Base-by-base conservation (phyloP, 2,329 filamentous ascomycete species). In the Colletotrichum orchidophilum region DNA sequence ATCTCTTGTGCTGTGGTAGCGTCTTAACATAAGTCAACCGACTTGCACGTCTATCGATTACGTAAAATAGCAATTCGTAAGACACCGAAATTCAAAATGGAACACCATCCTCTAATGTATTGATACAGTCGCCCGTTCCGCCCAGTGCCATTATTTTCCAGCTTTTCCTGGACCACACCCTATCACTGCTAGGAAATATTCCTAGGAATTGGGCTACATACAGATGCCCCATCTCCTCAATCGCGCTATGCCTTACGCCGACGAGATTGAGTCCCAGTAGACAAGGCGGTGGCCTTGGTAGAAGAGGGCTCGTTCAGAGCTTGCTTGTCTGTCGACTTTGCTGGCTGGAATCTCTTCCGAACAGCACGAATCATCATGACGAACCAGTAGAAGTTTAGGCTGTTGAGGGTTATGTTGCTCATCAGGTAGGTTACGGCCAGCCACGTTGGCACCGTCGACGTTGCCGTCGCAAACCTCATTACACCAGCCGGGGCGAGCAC, bases 331-430 rank as follows among this genome's bases (percentile, higher is more conserved):
- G 33, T 53, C 33, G 31, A 29, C 61, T 70, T 80, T 61, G 73
- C 71, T 35, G 59, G 73, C 62, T 65, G 73, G 78, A 96, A 96
- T 29, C 94, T 87, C 84, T 93, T 95, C 71, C 91, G 87, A 13
- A 96, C 90, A 9, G 94, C 93, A 71, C 90, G 86, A 73, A 97
- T 91, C 94, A 97, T 97, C 87, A 94, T 94, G 77, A 90, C 86
- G 79, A 96, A 96, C 94, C 94, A 97, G 82, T 92, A 93, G 77
- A 93, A 91, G 82, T 97, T 97, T 63, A 97, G 83, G 13, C 87
- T 86, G 77, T 95, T 96, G 29, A 97, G 86, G 0, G 88, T 88
- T 24, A 94, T 64, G 79, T 96, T 96, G 77, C 89, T 91, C 11
- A 85, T 86, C 7, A 95, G 81, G 77, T 96, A 96, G 31, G 89